These are phyloP conservation scores for Suhomyces xylopsoci DNA, from an alignment of 805 yeast genomes.

Conservation along the genomic window DNA sequence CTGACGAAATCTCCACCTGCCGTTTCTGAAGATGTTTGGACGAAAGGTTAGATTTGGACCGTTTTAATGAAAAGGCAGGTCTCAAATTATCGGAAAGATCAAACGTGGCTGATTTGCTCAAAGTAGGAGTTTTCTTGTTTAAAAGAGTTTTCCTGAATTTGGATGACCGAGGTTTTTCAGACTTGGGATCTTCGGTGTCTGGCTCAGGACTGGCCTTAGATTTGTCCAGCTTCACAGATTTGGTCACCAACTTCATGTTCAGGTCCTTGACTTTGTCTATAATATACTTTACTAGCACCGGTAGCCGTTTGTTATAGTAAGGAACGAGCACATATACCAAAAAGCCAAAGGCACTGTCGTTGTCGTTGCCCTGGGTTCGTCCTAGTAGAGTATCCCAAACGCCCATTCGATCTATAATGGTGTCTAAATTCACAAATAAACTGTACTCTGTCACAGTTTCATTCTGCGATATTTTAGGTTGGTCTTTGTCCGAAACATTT, in stretches of 20 bases:
- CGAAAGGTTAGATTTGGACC: constrained; percentile 40
- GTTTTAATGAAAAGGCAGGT: constrained; percentile 34
- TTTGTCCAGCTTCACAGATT: constrained; percentile 4
- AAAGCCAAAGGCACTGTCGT: constrained; percentile 46
- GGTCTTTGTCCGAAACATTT: constrained; percentile 7
- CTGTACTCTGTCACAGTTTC: constrained; percentile 7
- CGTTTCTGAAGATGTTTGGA: constrained; percentile 37
- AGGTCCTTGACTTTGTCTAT: constrained; percentile 49
- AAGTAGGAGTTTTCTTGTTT: constrained; percentile 8
- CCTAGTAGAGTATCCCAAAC: constrained; percentile 51
- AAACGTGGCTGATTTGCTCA: constrained; percentile 18
- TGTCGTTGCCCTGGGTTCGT: constrained; percentile 22
- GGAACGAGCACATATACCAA: constrained; percentile 53
- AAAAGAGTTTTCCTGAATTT: not conserved
- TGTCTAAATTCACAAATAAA: constrained; percentile 31
- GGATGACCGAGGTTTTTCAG: constrained; percentile 5
- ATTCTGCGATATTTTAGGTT: not conserved
- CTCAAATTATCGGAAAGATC: constrained; percentile 18
- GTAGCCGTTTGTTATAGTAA: constrained; percentile 48
- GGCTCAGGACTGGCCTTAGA: constrained; percentile 5
- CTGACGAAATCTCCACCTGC: constrained; percentile 37
- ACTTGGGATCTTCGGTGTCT: not conserved
- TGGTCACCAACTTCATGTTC: constrained; percentile 27
- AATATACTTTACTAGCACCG: constrained; percentile 44
- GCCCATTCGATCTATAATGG: constrained; percentile 50